Conservation (phyloP, 1,284 basidiomycete species). For the Ceratobasidium sp. region DNA sequence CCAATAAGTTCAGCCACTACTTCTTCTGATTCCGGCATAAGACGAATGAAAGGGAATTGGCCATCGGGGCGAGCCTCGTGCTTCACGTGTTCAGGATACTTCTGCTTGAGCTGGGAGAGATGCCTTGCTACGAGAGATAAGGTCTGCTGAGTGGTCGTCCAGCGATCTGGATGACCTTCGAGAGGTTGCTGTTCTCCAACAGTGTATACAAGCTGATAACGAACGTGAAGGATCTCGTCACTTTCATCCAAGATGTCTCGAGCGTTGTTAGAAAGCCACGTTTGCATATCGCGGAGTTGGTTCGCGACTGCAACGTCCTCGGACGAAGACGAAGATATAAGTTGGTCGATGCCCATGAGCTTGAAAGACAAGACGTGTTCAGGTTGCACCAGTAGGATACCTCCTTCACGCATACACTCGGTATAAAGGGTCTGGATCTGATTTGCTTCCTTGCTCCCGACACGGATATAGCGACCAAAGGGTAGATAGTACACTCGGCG, state of each 20-base stretch:
- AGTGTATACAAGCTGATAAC: slow-evolving; percentile 67
- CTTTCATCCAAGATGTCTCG: slow-evolving; percentile 69
- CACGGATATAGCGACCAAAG: slow-evolving; percentile 61
- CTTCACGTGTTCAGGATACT: slow-evolving; percentile 50
- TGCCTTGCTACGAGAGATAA: slow-evolving; percentile 54
- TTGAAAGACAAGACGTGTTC: slow-evolving; percentile 68
- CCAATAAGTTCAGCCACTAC: slow-evolving; percentile 53
- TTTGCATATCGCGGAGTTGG: slow-evolving; percentile 53
- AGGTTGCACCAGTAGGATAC: slow-evolving; percentile 65
- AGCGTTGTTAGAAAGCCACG: slow-evolving; percentile 58
- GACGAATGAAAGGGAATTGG: slow-evolving; percentile 58
- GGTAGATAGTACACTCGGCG: slow-evolving; percentile 66
- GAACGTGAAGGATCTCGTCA: slow-evolving; percentile 66
- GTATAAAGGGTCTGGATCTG: slow-evolving; percentile 56
- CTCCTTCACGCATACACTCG: slow-evolving; percentile 59
- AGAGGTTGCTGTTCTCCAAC: slow-evolving; percentile 57
- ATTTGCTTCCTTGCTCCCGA: slow-evolving; percentile 50
- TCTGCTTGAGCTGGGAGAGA: slow-evolving; percentile 41
- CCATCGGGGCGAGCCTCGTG: slow-evolving; percentile 46
- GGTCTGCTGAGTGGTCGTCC: slow-evolving; percentile 62
- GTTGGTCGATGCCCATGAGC: slow-evolving; percentile 61
- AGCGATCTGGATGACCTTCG: slow-evolving; percentile 65
- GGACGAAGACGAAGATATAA: slow-evolving; percentile 45
- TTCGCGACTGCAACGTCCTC: slow-evolving; percentile 34
- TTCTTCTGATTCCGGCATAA: slow-evolving; percentile 52